These are phyloP conservation scores for Penstemon barbatus DNA, from an alignment of 257 asterid genomes.

Conservation along the genomic window DNA sequence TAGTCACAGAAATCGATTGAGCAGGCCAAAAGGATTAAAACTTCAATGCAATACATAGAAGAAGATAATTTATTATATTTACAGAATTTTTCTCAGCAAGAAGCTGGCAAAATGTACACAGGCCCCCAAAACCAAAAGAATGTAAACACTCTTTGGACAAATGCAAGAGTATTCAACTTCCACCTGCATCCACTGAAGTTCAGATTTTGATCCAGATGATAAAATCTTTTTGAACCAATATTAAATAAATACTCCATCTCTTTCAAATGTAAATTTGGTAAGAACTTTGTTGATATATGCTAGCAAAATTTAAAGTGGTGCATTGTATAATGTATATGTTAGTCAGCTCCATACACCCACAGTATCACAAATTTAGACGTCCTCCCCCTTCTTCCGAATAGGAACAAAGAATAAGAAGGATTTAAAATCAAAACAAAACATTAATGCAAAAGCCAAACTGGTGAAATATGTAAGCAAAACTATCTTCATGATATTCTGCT, in stretches of 20 bases:
- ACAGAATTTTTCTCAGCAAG: conserved; percentile 44
- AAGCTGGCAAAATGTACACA: conserved; percentile 32
- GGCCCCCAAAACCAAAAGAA: conserved; percentile 26
- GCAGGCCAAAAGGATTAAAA: conserved; percentile 20
- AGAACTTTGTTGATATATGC: not conserved
- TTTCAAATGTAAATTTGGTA: not conserved
- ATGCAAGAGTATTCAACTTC: conserved; percentile 46
- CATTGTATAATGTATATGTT: not conserved
- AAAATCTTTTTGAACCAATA: not conserved
- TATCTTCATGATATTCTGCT: not conserved
- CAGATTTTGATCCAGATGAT: conserved; percentile 28
- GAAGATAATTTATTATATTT: conserved; percentile 30
- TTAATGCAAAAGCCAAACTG: not conserved
- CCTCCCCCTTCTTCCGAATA: not conserved
- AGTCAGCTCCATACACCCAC: conserved; percentile 5
- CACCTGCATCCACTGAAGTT: conserved; percentile 68
- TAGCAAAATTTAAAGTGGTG: not conserved
- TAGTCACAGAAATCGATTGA: conserved; percentile 24
- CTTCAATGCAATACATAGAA: conserved; percentile 11
- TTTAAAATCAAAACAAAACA: not conserved
- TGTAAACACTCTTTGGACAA: conserved; percentile 7
- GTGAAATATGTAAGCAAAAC: not conserved
- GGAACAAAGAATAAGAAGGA: not conserved
- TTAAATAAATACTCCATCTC: not conserved
- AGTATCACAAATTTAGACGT: not conserved